These are phyloP conservation scores for Pseudogymnoascus verrucosus DNA, from an alignment of 2,329 filamentous ascomycete species.

Conservation along the genomic window DNA sequence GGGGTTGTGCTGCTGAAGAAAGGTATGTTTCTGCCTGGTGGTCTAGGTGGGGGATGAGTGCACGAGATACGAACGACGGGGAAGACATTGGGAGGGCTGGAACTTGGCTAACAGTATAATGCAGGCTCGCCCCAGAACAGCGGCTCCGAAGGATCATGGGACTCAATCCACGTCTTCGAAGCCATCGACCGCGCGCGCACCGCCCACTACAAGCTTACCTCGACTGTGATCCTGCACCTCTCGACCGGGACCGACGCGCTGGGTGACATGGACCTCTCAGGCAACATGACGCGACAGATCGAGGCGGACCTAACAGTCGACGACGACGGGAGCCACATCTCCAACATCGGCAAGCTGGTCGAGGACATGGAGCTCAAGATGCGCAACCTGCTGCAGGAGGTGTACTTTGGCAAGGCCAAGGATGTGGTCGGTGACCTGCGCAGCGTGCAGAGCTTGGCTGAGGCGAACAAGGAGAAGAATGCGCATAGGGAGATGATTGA, in stretches of 20 bases:
- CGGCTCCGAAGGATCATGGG: slow-evolving; percentile 77
- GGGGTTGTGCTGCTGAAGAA: slow-evolving; percentile 96
- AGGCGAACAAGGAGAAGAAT: slow-evolving; percentile 74
- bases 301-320: slow-evolving; percentile 87
- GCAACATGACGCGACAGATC: slow-evolving; percentile 96
- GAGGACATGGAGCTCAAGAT: slow-evolving; percentile 99
- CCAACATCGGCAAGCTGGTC: slow-evolving; percentile 86
- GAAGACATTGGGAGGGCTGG: background rate
- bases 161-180: slow-evolving; percentile 98
- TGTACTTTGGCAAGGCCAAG: slow-evolving; percentile 99
- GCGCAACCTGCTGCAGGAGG: slow-evolving; percentile 95
- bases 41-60: background rate
- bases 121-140: slow-evolving; percentile 58
- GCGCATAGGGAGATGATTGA: slow-evolving; percentile 84
- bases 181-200: slow-evolving; percentile 85
- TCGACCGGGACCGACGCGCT: slow-evolving; percentile 59
- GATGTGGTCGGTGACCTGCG: slow-evolving; percentile 94
- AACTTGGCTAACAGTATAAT: slow-evolving; percentile 9
- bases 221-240: slow-evolving; percentile 88
- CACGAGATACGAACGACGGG: background rate
- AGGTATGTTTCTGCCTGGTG: slow-evolving; percentile 42
- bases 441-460: slow-evolving; percentile 76
- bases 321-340: slow-evolving; percentile 86
- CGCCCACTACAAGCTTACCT: slow-evolving; percentile 96
- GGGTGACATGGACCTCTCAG: slow-evolving; percentile 83